Base-by-base conservation (phyloP, 2,329 filamentous ascomycete species). In the Aspergillus sojae region DNA sequence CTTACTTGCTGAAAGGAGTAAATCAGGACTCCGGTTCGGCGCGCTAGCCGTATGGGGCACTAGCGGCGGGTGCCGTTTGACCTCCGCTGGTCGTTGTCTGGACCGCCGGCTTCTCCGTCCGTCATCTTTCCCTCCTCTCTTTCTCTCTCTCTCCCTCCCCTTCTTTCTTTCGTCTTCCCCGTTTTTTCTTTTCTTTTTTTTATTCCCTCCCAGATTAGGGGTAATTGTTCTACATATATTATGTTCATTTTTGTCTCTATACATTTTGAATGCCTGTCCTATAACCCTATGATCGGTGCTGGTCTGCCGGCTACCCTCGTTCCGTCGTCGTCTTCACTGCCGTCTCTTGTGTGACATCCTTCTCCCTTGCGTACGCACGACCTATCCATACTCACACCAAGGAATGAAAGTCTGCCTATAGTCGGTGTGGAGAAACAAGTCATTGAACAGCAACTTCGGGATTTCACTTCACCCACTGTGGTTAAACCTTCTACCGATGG, bases 401-500 rank as follows among this genome's bases (percentile, higher is more conserved):
- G 65, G 48, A 60, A 68, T 70, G 65, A 65, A 52, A 60, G 41
- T 23, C 45, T 55, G 41, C 62, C 39, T 34, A 58, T 56, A 62
- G 19, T 45, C 48, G 60, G 52, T 43, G 45, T 60, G 57, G 57
- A 60, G 61, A 63, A 52, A 57, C 43, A 36, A 43, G 39, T 58
- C 26, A 65, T 53, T 59, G 50, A 58, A 60, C 62, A 56, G 32
- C 52, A 54, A 43, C 57, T 41, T 12, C 19, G 46, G 32, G 12
- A 39, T 60, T 54, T 60, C 26, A 30, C 21, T 36, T 61, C 23
- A 30, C 26, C 36, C 34, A n/a, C 23, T n/a, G 52, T 19, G 36
- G 45, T 28, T 23, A 28, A 66, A 62, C 55, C 65, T 43, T 45
- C 59, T 53, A 56, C 61, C 61, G 61, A 77, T 78, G 74, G 73